These are phyloP conservation scores for Hirsutella thompsonii DNA, from an alignment of 2,329 filamentous ascomycete genomes.

Conservation along the genomic window DNA sequence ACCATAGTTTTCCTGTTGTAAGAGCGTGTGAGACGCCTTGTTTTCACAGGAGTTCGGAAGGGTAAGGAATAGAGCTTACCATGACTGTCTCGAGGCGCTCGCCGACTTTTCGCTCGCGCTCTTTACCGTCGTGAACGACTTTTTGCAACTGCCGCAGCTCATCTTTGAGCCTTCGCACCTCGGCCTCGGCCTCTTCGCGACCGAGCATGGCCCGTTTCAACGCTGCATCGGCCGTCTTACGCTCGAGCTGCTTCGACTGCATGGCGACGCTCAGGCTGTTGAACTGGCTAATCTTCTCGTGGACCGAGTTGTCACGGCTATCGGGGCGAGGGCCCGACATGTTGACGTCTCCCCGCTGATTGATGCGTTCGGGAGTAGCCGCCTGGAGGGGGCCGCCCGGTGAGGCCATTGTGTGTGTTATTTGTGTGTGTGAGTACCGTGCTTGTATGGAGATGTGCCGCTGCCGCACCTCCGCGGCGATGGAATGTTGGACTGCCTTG, in stretches of 20 bases:
- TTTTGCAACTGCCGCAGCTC: conserved; percentile 42
- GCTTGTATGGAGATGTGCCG: too few relatives aligned
- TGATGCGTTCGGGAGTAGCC: conserved; percentile 51
- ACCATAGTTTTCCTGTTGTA: conserved; percentile 52
- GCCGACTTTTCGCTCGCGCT: conserved; percentile 51
- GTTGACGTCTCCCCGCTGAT: conserved; percentile 29
- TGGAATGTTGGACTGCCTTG: too few relatives aligned
- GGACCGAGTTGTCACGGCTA: conserved; percentile 45
- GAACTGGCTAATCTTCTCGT: conserved; percentile 60
- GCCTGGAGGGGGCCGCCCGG: conserved; percentile 42
- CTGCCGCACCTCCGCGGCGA: too few relatives aligned
- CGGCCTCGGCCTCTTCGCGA: conserved; percentile 59
- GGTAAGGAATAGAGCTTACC: conserved; percentile 31
- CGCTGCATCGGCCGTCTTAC: conserved; percentile 52
- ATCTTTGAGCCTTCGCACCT: conserved; percentile 49
- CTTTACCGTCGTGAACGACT: conserved; percentile 50
- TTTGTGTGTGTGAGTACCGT: too few relatives aligned
- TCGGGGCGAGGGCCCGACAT: conserved; percentile 23
- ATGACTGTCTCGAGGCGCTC: conserved; percentile 57
- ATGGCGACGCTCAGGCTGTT: conserved; percentile 52
- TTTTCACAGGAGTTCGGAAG: background rate
- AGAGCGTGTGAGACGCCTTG: background rate
- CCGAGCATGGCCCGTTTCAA: conserved; percentile 54
- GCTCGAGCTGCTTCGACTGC: conserved; percentile 47
- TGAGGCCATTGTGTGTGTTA: background rate